Base-by-base conservation (phyloP, 73 alveolate species). In the Breviolum minutum region DNA sequence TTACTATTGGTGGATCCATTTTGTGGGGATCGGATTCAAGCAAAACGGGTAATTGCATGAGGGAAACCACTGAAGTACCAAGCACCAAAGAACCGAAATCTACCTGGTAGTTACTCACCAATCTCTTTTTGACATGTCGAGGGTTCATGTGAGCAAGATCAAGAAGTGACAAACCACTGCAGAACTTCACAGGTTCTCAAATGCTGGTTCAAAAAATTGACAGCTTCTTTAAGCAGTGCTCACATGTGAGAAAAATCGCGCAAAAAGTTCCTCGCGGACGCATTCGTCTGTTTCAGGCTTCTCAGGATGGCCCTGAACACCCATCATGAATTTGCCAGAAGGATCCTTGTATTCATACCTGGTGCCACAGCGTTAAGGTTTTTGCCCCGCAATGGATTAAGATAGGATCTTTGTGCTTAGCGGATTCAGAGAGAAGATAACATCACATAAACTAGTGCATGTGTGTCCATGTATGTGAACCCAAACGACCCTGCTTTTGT, bases 281-380 rank as follows among this genome's bases (percentile, higher is more conserved):
- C n/a, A 5, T 27, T 54, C 76, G 2, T 83, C 92, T 17, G 92
- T 83, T 71, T 54, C 92, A 26, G 92, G 92, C 76, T 83, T 83
- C 26, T 83, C 92, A 26, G 92, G 92, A n/a, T 83, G 92, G 14
- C 92, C 92, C 92, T 83, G 92, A 20, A 22, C 48, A 22, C 92
- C 92, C 92, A 83, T 17, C 92, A 83, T 83, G 92, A 61, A 83
- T 74, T 83, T 83, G 92, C 92, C 92, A 60, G 92, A 83, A 10
- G 92, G 61, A 83, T 83, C 92, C 62, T 8, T 71, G 32, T 83
- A 83, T 26, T 83, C 92, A 62, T 83, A 83, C 92, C 92, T 83
- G 29, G 87, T 8, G 87, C 54, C 5, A 3, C 54, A 40, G 54
- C 54, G 3, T 40, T 40, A 40, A 40, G 54, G 3, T 40, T 40